A percentile compares a stretch with the other conserved stretches of the same genome.
phyloP scores from a whole-genome alignment of 2,329 filamentous ascomycete genomes.

The Ambrosiella cleistominuta region DNA sequence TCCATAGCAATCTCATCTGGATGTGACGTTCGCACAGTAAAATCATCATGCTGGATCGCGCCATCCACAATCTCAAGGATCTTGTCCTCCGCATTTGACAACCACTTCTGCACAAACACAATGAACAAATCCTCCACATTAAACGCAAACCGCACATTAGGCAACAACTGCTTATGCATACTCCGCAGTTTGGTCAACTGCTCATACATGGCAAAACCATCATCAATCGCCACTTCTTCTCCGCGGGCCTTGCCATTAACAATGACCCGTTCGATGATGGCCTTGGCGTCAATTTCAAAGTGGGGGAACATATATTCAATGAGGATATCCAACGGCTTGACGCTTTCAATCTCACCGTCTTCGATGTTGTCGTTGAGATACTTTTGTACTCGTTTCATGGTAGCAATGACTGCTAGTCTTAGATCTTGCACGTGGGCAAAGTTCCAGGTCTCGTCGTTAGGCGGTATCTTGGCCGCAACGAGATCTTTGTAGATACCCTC shows the following conservation, averaged over 20 bases:
- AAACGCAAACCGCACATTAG: conserved; percentile 62
- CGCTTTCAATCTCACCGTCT: conserved; percentile 64
- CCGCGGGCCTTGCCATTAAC: conserved; percentile 50
- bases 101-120: conserved; percentile 93
- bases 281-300: conserved; percentile 76
- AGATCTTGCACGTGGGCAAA: conserved; percentile 81
- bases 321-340: conserved; percentile 47
- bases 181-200: conserved; percentile 71
- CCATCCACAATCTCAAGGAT: conserved; percentile 74
- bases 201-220: conserved; percentile 86
- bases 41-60: conserved; percentile 78
- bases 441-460: conserved; percentile 69
- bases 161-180: conserved; percentile 61
- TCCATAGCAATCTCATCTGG: conserved; percentile 49
- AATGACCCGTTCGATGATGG: conserved; percentile 68
- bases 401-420: conserved; percentile 66
- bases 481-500: conserved; percentile 56
- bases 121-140: conserved; percentile 72
- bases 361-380: conserved; percentile 51
- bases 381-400: conserved; percentile 81
- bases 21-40: conserved; percentile 53
- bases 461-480: conserved; percentile 63
- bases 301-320: conserved; percentile 72
- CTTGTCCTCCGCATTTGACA: conserved; percentile 60
- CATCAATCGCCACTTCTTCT: conserved; percentile 67